Base-by-base conservation (phyloP, 1,284 basidiomycete genomes). In the Thecaphora thlaspeos region DNA sequence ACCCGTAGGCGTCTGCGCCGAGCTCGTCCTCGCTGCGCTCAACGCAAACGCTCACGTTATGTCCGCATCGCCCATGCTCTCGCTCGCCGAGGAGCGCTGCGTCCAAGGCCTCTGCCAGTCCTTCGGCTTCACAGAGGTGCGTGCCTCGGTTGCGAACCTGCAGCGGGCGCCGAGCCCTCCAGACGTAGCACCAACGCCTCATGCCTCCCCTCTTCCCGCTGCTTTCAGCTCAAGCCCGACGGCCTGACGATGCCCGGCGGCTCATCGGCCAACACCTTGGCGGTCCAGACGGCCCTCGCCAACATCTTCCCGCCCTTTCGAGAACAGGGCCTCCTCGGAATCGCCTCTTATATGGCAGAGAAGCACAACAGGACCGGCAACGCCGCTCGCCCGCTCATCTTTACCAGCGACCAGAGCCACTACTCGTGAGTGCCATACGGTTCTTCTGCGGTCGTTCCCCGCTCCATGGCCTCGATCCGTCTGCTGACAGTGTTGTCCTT, bases 41-140 rank as follows among this genome's bases (percentile, higher is more conserved):
- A 81, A 81, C 41, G 80, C 80, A 19, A 80, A 79, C 52, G 75
- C 76, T 4, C 79, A 80, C 54, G 79, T 81, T 47, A 79, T 77
- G 58, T 77, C 76, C 32, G 79, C 79, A 10, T 78, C 78, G 4
- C 80, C 80, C 4, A 71, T 78, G 39, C 73, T 81, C 38, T 79
- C 76, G 5, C 48, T 79, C 24, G 64, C 68, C 15, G 75, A 77
- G 51, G 72, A 75, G 46, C 30, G 47, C 11, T 73, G 71, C 28
- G 71, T 70, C 11, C 47, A 57, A 30, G 66, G 56, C 15, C 42
- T 76, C 11, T 69, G 67, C 44, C 43, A 55, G 30, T 43, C 69
- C 23, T 71, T 72, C 48, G 67, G 68, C 10, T 75, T 79, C 23
- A 73, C 70, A 10, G 28, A 51, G 12, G 48, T 73, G 15, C n/a